Base-by-base conservation (phyloP, 768 basidiomycete species). In the Lactarius quietus region DNA sequence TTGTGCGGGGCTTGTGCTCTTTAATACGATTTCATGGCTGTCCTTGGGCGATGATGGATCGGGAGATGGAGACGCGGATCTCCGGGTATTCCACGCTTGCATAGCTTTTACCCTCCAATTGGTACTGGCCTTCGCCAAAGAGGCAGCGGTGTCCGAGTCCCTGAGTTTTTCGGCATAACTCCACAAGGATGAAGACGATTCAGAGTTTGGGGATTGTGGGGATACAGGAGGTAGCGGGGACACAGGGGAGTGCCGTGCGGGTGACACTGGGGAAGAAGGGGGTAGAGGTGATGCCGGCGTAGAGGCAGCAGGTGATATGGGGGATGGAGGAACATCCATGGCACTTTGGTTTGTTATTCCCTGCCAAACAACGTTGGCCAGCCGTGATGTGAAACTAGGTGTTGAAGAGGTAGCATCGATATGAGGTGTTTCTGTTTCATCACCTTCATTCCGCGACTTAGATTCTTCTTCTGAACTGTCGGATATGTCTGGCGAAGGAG, bases 291-390 rank as follows among this genome's bases (percentile, higher is more conserved):
- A 74, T 8, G 72, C 52, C 5, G 80, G 76, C 48, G 80, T 75
- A n/a, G 66, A 54, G 15, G 59, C 78, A 74, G n/a, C 3, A 51
- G 70, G 48, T 14, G 76, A 76, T 1, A 71, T 69, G 1, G 80
- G 81, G 41, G 81, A 78, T 1, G 79, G 77, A 20, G 86, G 82
- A 12, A 77, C 76, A n/a, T 88, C 88, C 88, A 88, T 88, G 3
- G 87, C 83, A 64, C 81, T 82, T 73, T 87, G 86, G 70, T 90
- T 91, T 3, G 88, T 89, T 69, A 91, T 85, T 4, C 89, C 90
- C 72, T 82, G 81, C 89, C 89, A 91, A 26, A 90, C 81, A n/a
- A 83, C 84, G 63, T 76, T 83, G 10, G 87, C 84, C 17, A 89
- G 72, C 38, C 83, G 79, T 48, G 84, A 79, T 7, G 83, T 81